Evolutionary conservation across 2,329 filamentous ascomycete species (phyloP).

Genomic region (Emergomyces orientalis): DNA sequence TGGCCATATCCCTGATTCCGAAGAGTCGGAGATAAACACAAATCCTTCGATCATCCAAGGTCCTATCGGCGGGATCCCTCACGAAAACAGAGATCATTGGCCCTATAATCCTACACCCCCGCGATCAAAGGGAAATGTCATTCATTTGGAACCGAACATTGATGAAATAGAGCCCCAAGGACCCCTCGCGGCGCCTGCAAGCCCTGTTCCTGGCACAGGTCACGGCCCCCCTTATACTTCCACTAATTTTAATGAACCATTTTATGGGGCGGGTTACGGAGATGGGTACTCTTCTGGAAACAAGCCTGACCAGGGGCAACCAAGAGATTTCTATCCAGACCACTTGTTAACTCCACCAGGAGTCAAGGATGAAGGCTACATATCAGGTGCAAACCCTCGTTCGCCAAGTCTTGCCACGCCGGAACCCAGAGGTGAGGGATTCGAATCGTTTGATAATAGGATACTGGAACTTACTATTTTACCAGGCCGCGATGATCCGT

Average conservation of each 20-base stretch:
- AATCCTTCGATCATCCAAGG: conserved; percentile 79
- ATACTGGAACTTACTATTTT: conserved; percentile 45
- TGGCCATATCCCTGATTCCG: conserved; percentile 51
- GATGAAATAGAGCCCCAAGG: conserved; percentile 37
- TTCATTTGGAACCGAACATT: conserved; percentile 29
- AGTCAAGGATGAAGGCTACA: conserved; percentile 81
- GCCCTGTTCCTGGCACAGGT: conserved; percentile 46
- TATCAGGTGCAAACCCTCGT: conserved; percentile 60
- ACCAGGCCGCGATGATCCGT: conserved; percentile 51
- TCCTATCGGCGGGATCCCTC: conserved; percentile 50
- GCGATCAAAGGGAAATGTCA: conserved; percentile 28
- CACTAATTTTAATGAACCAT: conserved; percentile 50
- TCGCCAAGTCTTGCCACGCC: conserved; percentile 42
- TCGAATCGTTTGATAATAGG: conserved; percentile 47
- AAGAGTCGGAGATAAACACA: conserved; percentile 57
- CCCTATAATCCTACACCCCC: conserved; percentile 48
- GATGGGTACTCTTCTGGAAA: conserved; percentile 12
- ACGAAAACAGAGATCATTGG: conserved; percentile 45
- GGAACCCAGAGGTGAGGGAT: conserved; percentile 36
- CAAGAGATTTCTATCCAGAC: conserved; percentile 26
- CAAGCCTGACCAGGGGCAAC: conserved; percentile 27
- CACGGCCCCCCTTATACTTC: conserved; percentile 46
- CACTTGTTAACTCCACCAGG: conserved; percentile 45
- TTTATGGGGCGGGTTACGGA: conserved; percentile 35
- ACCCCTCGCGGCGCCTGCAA: conserved; percentile 35